These are phyloP conservation scores for Eruca vesicaria DNA, from an alignment of 441 rosid genomes.

Conservation along the genomic window DNA sequence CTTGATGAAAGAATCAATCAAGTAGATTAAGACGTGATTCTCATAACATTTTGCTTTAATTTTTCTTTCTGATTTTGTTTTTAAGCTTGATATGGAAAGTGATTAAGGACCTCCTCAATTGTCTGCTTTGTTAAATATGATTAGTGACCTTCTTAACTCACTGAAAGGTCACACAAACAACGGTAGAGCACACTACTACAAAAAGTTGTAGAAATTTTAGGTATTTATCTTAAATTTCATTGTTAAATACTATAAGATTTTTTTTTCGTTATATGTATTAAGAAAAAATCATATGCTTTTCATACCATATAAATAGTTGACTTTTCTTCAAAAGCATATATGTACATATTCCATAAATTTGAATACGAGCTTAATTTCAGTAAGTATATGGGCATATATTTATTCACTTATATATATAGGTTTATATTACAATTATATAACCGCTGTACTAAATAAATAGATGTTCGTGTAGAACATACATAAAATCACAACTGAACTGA, in stretches of 20 bases:
- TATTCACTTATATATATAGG: not conserved
- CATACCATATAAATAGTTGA: not conserved
- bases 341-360: not conserved
- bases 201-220: slow-evolving; percentile 10
- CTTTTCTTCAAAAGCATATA: not conserved
- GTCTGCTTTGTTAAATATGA: slow-evolving; percentile 37
- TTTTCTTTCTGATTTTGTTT: slow-evolving; percentile 27
- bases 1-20: slow-evolving; percentile 31
- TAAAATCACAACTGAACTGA: not conserved
- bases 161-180: slow-evolving; percentile 29
- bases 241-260: not conserved
- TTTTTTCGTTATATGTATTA: not conserved
- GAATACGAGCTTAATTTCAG: not conserved
- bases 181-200: not conserved
- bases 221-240: slow-evolving; percentile 18
- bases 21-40: slow-evolving; percentile 31
- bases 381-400: not conserved
- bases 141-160: slow-evolving; percentile 28
- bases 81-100: slow-evolving; percentile 32
- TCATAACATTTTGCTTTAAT: slow-evolving; percentile 29
- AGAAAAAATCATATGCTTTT: not conserved
- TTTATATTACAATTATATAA: not conserved
- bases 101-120: slow-evolving; percentile 32
- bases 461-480: not conserved
- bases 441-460: not conserved